phyloP scores from a whole-genome alignment of 352 stramenopile species.

The Thraustochytrium aureum region DNA sequence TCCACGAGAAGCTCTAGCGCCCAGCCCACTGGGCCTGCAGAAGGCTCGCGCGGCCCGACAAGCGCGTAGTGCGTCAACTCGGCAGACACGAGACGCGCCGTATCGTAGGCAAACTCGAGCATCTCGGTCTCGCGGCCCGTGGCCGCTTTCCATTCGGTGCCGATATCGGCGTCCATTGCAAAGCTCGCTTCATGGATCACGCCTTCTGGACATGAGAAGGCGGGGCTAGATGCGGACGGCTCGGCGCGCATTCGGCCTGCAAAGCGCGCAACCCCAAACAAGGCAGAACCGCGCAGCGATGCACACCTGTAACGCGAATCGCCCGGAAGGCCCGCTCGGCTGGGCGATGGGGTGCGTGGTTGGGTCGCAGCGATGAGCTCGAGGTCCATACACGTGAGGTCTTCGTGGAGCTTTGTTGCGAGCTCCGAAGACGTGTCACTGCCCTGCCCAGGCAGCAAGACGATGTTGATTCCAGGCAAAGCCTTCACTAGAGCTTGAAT shows the following conservation, averaged over 20 bases:
- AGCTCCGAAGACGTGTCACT: too few species aligned
- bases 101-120: background rate
- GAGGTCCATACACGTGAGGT: too few species aligned
- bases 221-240: background rate
- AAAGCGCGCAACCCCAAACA: too few species aligned
- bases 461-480: too few species aligned
- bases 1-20: background rate
- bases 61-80: background rate
- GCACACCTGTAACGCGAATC: too few species aligned
- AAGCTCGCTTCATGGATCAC: background rate
- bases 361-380: too few species aligned
- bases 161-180: slow-evolving; percentile 10
- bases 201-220: background rate
- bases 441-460: too few species aligned
- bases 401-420: too few species aligned
- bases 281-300: too few species aligned
- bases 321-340: too few species aligned
- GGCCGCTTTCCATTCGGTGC: background rate
- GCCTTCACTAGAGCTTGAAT: too few species aligned
- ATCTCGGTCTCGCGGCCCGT: background rate
- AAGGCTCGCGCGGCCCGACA: background rate
- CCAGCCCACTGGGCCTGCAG: background rate
- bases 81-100: background rate
- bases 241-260: background rate
- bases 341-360: too few species aligned